These are phyloP conservation scores for Anthracocystis panici-leucophaei DNA, from an alignment of 1,284 basidiomycete genomes.

Conservation along the genomic window DNA sequence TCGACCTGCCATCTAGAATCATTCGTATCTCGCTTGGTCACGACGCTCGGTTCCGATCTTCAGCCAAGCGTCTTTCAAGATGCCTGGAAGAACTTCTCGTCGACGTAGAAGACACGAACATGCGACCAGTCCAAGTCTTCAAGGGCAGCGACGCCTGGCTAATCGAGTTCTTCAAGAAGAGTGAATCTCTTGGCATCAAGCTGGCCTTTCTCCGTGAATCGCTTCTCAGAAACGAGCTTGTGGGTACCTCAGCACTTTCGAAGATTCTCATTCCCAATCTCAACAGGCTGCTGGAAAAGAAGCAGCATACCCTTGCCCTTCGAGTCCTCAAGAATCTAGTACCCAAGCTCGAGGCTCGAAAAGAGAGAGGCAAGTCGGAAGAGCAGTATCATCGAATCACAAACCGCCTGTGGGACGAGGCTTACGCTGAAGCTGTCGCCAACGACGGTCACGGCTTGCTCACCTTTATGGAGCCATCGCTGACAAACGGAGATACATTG, in stretches of 20 bases:
- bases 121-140: constrained; percentile 1
- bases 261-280: constrained; percentile 4
- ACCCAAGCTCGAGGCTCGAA: constrained; percentile 28
- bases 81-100: constrained; percentile 6
- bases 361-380: constrained; percentile 19
- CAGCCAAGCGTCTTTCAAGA: background rate
- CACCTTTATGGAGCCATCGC: constrained; percentile 5
- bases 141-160: constrained; percentile 12
- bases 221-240: constrained; percentile 33
- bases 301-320: constrained; percentile 14
- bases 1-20: constrained; percentile 11
- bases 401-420: constrained; percentile 14
- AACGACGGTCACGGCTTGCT: constrained; percentile 7
- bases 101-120: background rate
- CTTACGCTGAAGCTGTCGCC: constrained; percentile 7
- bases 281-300: constrained; percentile 3
- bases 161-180: constrained; percentile 20
- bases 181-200: constrained; percentile 18
- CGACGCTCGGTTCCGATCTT: background rate
- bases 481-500: constrained; percentile 9
- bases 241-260: constrained; percentile 19
- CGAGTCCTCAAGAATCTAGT: constrained; percentile 19
- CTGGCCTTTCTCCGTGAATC: constrained; percentile 36
- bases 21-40: constrained; percentile 8
- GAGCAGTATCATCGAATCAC: constrained; percentile 13